These are phyloP conservation scores for Vitis rotundifolia DNA, from an alignment of 164 flowering plant species.

Conservation along the genomic window DNA sequence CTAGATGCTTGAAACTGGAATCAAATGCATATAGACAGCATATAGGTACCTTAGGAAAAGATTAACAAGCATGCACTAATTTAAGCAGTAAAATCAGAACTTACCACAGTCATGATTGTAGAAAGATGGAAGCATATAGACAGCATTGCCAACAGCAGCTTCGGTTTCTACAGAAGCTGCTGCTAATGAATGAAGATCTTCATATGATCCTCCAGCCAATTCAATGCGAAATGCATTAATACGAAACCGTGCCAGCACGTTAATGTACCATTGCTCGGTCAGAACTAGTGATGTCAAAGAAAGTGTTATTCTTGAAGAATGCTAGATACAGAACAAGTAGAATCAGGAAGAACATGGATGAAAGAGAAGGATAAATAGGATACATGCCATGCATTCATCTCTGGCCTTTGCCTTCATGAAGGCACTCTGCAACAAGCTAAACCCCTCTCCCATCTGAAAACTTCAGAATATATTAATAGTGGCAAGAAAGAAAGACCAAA, in stretches of 20 bases:
- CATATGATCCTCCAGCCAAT: slow-evolving; percentile 65
- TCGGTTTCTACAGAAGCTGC: slow-evolving; percentile 71
- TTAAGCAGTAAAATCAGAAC: not conserved
- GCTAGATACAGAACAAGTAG: slow-evolving; percentile 1
- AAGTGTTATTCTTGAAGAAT: slow-evolving; percentile 2
- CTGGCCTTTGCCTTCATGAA: slow-evolving; percentile 36
- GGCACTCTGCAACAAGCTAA: slow-evolving; percentile 51
- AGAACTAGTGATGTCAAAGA: slow-evolving; percentile 71
- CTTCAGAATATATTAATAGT: not conserved
- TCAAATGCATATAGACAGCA: too few species aligned
- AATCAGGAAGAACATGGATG: not conserved
- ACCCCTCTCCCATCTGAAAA: slow-evolving; percentile 74
- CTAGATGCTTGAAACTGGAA: too few species aligned
- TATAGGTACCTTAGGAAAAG: too few species aligned
- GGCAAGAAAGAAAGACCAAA: not conserved
- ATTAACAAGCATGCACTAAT: not conserved
- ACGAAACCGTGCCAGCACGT: slow-evolving; percentile 76
- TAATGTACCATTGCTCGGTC: slow-evolving; percentile 74
- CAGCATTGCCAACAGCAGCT: slow-evolving; percentile 53
- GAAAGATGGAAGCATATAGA: slow-evolving; percentile 46
- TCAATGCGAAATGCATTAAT: slow-evolving; percentile 93
- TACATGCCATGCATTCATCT: slow-evolving; percentile 63
- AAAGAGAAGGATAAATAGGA: slow-evolving; percentile 34
- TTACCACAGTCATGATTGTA: slow-evolving; percentile 47
- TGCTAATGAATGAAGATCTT: slow-evolving; percentile 73